Evolutionary conservation across 108 stramenopile species (phyloP).

Genomic region (Phaeodactylum tricornutum): DNA sequence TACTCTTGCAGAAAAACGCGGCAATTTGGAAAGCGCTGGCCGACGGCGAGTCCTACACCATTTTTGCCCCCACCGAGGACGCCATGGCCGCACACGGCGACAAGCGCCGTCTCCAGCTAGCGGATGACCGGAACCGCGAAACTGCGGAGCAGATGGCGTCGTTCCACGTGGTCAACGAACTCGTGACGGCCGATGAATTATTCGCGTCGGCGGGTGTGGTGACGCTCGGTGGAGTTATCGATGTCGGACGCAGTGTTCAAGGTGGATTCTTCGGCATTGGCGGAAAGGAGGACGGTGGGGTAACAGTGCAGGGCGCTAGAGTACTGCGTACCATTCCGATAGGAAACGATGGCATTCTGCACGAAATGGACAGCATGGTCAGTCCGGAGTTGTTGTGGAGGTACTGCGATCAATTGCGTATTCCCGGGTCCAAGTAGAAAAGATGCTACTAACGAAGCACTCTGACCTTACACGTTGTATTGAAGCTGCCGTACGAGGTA

Average conservation of each 20-base stretch:
- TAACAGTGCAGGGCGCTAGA: constrained; percentile 36
- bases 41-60: constrained; percentile 36
- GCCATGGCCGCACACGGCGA: constrained; percentile 55
- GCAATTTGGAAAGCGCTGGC: constrained; percentile 26
- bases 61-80: constrained; percentile 57
- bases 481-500: too few species aligned
- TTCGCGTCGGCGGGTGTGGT: constrained; percentile 42
- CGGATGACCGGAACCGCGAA: constrained; percentile 64
- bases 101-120: constrained; percentile 37
- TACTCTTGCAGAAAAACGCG: constrained; percentile 28
- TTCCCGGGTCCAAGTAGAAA: constrained; percentile 35
- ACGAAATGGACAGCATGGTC: constrained; percentile 59
- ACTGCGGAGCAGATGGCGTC: constrained; percentile 53
- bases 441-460: too few species aligned
- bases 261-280: constrained; percentile 16
- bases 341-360: constrained; percentile 31
- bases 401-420: constrained; percentile 70
- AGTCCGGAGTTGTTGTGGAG: constrained; percentile 63
- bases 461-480: too few species aligned
- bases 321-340: constrained; percentile 49
- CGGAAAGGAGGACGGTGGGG: constrained; percentile 65
- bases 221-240: constrained; percentile 56
- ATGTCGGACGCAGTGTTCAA: constrained; percentile 33
- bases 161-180: constrained; percentile 54
- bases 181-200: constrained; percentile 41